Evolutionary conservation across 2,329 filamentous ascomycete species (phyloP).

Genomic region (Botrytis squamosa): DNA sequence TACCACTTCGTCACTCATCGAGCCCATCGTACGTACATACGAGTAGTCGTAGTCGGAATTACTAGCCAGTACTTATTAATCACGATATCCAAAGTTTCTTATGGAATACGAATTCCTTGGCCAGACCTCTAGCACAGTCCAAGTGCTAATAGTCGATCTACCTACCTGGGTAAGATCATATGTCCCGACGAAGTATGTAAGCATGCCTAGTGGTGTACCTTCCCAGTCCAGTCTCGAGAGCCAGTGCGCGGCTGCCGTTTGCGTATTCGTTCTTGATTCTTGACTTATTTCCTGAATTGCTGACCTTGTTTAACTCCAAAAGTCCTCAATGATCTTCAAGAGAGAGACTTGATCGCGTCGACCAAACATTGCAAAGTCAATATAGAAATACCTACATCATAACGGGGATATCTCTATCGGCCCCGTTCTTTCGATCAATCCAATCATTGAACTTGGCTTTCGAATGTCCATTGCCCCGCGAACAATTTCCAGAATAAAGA

Average conservation of each 20-base stretch:
- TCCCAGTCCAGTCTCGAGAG: not conserved
- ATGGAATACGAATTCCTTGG: not conserved
- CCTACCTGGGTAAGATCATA: not conserved
- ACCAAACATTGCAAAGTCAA: not conserved
- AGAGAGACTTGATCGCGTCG: not conserved
- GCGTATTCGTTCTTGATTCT: not conserved
- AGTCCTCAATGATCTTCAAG: not conserved
- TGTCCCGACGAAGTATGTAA: not conserved
- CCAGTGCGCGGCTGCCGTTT: not conserved
- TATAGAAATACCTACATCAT: not conserved
- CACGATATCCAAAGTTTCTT: not conserved
- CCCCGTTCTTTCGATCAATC: not conserved
- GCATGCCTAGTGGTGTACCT: not conserved
- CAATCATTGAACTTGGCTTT: not conserved
- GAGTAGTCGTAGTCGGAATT: not conserved
- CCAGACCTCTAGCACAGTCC: not conserved
- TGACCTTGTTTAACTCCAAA: not conserved
- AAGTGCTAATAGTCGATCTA: not conserved
- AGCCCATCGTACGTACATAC: not conserved
- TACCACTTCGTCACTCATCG: not conserved
- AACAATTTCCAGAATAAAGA: not conserved
- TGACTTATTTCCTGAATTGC: not conserved
- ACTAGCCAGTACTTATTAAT: not conserved
- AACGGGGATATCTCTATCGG: not conserved
- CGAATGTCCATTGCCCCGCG: not conserved